Evolutionary conservation across 2,329 filamentous ascomycete genomes (phyloP).

Genomic region (Neonectria magnoliae): DNA sequence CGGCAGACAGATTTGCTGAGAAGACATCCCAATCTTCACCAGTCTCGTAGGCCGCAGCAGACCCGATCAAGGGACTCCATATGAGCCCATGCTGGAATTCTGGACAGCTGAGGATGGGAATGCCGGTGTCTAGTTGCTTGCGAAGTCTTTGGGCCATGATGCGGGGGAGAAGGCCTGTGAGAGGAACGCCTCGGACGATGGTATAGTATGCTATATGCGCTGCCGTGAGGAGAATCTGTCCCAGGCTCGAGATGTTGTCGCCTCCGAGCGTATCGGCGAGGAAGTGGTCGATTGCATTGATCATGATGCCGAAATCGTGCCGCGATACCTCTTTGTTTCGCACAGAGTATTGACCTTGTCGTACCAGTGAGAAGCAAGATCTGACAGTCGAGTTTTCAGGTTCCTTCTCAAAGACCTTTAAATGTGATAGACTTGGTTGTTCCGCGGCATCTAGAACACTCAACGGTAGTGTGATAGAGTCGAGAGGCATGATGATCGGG

Average conservation of each 20-base stretch:
- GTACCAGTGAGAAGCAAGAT: constrained; percentile 20
- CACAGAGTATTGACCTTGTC: constrained; percentile 22
- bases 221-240: constrained; percentile 15
- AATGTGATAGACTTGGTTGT: constrained; percentile 20
- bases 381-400: neutral
- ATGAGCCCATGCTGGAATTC: constrained; percentile 21
- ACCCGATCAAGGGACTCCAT: constrained; percentile 25
- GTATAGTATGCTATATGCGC: constrained; percentile 21
- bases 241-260: constrained; percentile 4
- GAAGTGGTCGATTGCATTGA: constrained; percentile 27
- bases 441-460: constrained; percentile 17
- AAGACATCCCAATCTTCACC: constrained; percentile 22
- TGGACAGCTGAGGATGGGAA: neutral
- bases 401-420: constrained; percentile 18
- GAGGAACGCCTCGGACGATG: constrained; percentile 17
- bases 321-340: constrained; percentile 8
- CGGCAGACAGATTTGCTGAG: constrained; percentile 7
- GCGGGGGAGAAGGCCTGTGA: constrained; percentile 1
- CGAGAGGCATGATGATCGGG: constrained; percentile 20
- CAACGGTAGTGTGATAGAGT: constrained; percentile 19
- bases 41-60: constrained; percentile 14
- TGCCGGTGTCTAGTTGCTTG: constrained; percentile 1
- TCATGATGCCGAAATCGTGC: constrained; percentile 25
- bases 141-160: constrained; percentile 8
- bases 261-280: constrained; percentile 11